Evolutionary conservation across 2,329 filamentous ascomycete genomes (phyloP).

Genomic region (Colletotrichum sidae): DNA sequence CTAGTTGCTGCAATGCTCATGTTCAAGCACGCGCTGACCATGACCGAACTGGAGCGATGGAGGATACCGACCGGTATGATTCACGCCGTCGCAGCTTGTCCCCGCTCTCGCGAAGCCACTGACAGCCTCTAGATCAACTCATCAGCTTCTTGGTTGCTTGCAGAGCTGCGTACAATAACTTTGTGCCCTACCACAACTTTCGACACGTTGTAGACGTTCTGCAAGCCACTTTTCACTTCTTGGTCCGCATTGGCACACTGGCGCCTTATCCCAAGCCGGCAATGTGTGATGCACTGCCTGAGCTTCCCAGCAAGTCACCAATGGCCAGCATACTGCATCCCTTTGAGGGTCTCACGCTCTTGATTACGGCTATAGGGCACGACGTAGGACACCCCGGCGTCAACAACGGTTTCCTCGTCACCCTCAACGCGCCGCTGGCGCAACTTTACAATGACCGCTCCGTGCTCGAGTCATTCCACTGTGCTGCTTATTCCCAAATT

Average conservation of each 20-base stretch:
- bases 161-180: constrained; percentile 93
- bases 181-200: constrained; percentile 98
- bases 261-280: constrained; percentile 68
- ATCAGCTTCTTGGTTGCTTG: constrained; percentile 89
- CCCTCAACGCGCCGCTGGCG: constrained; percentile 90
- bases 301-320: constrained; percentile 63
- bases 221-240: constrained; percentile 91
- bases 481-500: constrained; percentile 96
- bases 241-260: constrained; percentile 82
- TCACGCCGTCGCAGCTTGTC: constrained; percentile 40
- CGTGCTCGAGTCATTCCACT: constrained; percentile 96
- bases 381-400: constrained; percentile 98
- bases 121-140: constrained; percentile 74
- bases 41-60: constrained; percentile 86
- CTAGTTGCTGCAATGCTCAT: constrained; percentile 87
- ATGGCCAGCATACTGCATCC: constrained; percentile 83
- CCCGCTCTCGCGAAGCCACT: constrained; percentile 46
- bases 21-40: constrained; percentile 86
- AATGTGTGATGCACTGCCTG: constrained; percentile 38
- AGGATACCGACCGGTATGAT: constrained; percentile 78
- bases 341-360: constrained; percentile 87
- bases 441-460: constrained; percentile 98
- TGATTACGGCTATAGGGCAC: constrained; percentile 97
- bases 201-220: constrained; percentile 96
- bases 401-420: constrained; percentile 96